phyloP scores from a whole-genome alignment of 768 basidiomycete genomes.

The Phanerochaete carnosa region DNA sequence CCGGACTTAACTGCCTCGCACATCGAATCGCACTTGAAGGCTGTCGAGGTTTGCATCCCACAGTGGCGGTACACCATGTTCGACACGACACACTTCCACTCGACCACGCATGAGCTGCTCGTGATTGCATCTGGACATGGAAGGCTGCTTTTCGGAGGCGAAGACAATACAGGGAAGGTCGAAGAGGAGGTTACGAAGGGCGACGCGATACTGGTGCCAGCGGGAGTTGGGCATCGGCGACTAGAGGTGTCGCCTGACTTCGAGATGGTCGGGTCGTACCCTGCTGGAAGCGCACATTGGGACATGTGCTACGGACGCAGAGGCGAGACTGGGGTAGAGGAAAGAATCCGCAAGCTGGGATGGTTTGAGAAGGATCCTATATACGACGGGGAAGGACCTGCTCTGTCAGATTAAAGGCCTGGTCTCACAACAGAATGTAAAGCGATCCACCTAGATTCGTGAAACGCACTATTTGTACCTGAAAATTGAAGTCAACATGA shows the following conservation, averaged over 20 bases:
- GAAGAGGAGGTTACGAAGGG: slow-evolving; percentile 30
- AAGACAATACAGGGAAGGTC: slow-evolving; percentile 30
- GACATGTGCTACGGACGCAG: slow-evolving; percentile 38
- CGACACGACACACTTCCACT: slow-evolving; percentile 37
- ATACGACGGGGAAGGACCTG: slow-evolving; percentile 36
- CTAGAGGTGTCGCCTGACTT: slow-evolving; percentile 30
- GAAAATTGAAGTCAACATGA: too few relatives aligned
- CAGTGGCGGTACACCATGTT: slow-evolving; percentile 44
- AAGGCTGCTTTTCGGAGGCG: slow-evolving; percentile 38
- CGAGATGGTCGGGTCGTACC: slow-evolving; percentile 41
- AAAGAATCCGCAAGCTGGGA: slow-evolving; percentile 26
- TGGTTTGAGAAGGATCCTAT: slow-evolving; percentile 40
- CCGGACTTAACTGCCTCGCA: slow-evolving; percentile 16
- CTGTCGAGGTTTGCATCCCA: slow-evolving; percentile 32
- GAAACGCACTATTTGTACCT: background rate
- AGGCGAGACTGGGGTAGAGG: slow-evolving; percentile 25
- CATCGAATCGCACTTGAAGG: slow-evolving; percentile 33
- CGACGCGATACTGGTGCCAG: slow-evolving; percentile 40
- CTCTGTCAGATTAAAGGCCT: slow-evolving; percentile 17
- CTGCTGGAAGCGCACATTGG: slow-evolving; percentile 30
- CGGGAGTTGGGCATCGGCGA: slow-evolving; percentile 37
- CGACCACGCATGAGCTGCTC: slow-evolving; percentile 41
- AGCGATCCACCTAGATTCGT: background rate
- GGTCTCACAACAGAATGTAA: too few relatives aligned
- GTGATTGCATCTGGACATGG: slow-evolving; percentile 32